These are phyloP conservation scores for Chaetomiaceae sp. DNA, from an alignment of 2,329 filamentous ascomycete species.

Conservation along the genomic window DNA sequence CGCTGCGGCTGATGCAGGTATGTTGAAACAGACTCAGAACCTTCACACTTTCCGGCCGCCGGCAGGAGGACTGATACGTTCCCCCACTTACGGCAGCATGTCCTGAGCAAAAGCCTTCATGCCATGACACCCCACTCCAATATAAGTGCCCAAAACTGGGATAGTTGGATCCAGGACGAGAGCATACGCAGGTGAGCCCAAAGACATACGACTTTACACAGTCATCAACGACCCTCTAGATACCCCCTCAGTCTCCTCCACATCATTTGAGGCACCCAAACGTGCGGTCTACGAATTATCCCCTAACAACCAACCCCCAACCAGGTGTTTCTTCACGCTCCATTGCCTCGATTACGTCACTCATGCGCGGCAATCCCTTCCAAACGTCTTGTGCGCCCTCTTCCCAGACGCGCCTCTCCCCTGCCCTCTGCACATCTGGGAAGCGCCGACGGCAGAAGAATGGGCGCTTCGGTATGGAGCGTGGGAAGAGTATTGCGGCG, in stretches of 20 bases:
- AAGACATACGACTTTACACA: not conserved
- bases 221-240: no score
- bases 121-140: not conserved
- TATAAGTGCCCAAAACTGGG: no score
- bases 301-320: not conserved
- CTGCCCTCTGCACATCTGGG: not conserved
- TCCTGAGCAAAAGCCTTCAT: not conserved
- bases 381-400: not conserved
- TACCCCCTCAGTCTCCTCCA: no score
- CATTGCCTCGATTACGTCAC: constrained; percentile 1
- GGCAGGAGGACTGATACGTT: no score
- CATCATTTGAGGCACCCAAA: no score
- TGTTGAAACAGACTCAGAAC: no score
- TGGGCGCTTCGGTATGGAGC: not conserved
- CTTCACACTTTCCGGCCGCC: no score
- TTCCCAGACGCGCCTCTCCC: not conserved
- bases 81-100: no score
- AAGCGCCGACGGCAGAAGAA: not conserved
- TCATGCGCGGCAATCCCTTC: not conserved
- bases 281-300: no score
- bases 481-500: not conserved
- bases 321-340: not conserved
- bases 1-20: not conserved
- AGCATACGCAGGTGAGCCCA: not conserved
- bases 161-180: not conserved